Evolutionary conservation across 345 rosid genomes (phyloP), one percentile per base, ranked within the genome.

Genomic region (Chamaenerion angustifolium): DNA sequence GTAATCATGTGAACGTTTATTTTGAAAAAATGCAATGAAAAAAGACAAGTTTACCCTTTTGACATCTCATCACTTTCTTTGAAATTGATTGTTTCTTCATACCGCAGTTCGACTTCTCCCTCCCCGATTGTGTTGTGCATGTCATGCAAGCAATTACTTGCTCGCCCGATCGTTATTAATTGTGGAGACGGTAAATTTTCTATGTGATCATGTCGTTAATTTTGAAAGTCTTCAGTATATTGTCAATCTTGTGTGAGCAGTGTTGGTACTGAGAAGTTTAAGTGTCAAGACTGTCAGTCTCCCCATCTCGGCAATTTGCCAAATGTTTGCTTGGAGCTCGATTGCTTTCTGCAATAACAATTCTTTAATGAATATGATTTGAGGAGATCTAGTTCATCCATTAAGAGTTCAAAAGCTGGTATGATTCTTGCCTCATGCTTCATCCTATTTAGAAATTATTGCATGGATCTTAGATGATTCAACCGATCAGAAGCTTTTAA

Each of bases 141-240:
- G 46, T 70, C 77, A 43, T 89, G 95, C 80, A 76, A 76, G 58
- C 74, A 83, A 56, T 56, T 85, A 54, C 79, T 79, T 13, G 61
- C 71, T 48, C 72, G 48, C 52, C 88, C 95, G 0, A 73, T 81
- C 35, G 79, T 63, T 55, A 85, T 85, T 62, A 85, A 89, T 56
- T 89, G 90, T 42, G 94, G 95, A 62, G 94, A 89, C 65, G 97
- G 97, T 89, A 82, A 18, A 10, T 14, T 42, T n/a, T n/a, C n/a
- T n/a, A n/a, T n/a, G n/a, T n/a, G n/a, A n/a, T n/a, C n/a, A n/a
- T n/a, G n/a, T n/a, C n/a, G n/a, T n/a, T n/a, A n/a, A n/a, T n/a
- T n/a, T n/a, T n/a, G n/a, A n/a, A n/a, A n/a, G n/a, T n/a, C n/a
- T n/a, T 47, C 76, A 89, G 97, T 78, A 35, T 77, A 75, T 67